Percentiles rank a stretch among this genome's conserved stretches.
These are phyloP conservation scores for Penicillium hordei DNA, from an alignment of 2,329 filamentous ascomycete genomes.

Conservation along the genomic window DNA sequence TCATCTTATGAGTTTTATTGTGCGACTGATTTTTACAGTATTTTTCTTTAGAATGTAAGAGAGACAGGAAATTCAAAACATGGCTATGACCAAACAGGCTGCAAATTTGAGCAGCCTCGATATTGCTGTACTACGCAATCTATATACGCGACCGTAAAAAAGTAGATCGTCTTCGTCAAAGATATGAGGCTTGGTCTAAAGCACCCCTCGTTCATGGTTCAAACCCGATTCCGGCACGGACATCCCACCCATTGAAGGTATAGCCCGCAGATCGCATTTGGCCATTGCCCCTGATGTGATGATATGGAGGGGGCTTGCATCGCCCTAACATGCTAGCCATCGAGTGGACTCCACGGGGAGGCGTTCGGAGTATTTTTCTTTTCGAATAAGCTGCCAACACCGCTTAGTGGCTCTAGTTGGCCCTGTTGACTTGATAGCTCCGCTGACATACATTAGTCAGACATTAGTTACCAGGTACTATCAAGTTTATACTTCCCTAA, in stretches of 20 bases:
- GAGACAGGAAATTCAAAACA: neutral
- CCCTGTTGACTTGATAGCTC: neutral
- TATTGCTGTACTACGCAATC: neutral
- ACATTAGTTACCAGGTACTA: constrained; percentile 2
- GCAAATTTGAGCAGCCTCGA: neutral
- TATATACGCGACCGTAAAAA: constrained; percentile 7
- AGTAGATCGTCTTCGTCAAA: neutral
- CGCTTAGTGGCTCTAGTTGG: neutral
- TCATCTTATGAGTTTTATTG: neutral
- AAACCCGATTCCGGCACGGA: constrained; percentile 10
- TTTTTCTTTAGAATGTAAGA: neutral
- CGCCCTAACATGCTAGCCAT: neutral
- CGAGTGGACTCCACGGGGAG: constrained; percentile 14
- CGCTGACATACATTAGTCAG: constrained; percentile 8
- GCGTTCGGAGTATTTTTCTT: constrained; percentile 14
- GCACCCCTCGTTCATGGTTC: constrained; percentile 14
- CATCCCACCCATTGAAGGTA: constrained; percentile 14
- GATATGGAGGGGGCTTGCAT: constrained; percentile 26
- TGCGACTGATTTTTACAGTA: neutral
- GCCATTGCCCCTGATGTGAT: constrained; percentile 18
- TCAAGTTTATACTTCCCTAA: neutral
- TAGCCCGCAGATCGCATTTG: constrained; percentile 18
- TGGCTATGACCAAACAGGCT: neutral
- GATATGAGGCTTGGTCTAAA: constrained; percentile 13
- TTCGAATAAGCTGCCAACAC: constrained; percentile 2